A percentile compares a stretch with the other conserved stretches of the same genome.
Evolutionary conservation across 2,329 filamentous ascomycete species (phyloP).

Genomic region (Fusarium sp.): DNA sequence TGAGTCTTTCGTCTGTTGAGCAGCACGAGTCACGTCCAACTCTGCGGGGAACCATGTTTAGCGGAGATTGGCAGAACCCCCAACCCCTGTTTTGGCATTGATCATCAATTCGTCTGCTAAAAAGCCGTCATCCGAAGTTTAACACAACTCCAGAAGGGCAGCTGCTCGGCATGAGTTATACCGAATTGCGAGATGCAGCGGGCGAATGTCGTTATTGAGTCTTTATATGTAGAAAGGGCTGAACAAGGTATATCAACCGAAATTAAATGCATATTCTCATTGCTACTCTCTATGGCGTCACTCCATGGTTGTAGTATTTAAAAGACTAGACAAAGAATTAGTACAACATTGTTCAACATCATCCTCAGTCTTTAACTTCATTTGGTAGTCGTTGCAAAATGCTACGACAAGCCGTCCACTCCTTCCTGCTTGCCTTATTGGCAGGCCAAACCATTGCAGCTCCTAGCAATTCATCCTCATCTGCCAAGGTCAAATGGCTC

Average conservation of each 20-base stretch:
- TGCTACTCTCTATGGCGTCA: constrained; percentile 30
- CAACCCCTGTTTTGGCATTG: not conserved
- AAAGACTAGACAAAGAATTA: constrained; percentile 11
- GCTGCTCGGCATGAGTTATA: constrained; percentile 2
- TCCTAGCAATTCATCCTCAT: constrained; percentile 36
- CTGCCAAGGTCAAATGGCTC: constrained; percentile 53
- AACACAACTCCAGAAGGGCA: not conserved
- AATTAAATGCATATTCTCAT: constrained; percentile 38
- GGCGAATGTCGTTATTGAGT: constrained; percentile 6
- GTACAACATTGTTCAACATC: not conserved
- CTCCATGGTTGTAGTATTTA: constrained; percentile 22
- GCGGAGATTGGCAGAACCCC: not conserved
- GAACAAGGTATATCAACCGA: constrained; percentile 32
- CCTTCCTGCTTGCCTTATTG: constrained; percentile 29
- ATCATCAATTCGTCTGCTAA: not conserved
- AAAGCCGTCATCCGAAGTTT: not conserved
- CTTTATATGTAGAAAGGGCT: not conserved
- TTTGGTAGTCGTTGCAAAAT: constrained; percentile 32
- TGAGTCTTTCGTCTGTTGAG: not conserved
- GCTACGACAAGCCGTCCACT: constrained; percentile 39
- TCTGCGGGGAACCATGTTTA: not conserved
- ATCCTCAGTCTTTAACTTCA: not conserved
- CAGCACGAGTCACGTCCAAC: not conserved
- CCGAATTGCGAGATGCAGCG: constrained; percentile 29
- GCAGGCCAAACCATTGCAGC: constrained; percentile 24